A percentile compares a stretch with the other conserved stretches of the same genome.
Conservation (phyloP, 352 stramenopile species). For the Phytopythium aichiense region DNA sequence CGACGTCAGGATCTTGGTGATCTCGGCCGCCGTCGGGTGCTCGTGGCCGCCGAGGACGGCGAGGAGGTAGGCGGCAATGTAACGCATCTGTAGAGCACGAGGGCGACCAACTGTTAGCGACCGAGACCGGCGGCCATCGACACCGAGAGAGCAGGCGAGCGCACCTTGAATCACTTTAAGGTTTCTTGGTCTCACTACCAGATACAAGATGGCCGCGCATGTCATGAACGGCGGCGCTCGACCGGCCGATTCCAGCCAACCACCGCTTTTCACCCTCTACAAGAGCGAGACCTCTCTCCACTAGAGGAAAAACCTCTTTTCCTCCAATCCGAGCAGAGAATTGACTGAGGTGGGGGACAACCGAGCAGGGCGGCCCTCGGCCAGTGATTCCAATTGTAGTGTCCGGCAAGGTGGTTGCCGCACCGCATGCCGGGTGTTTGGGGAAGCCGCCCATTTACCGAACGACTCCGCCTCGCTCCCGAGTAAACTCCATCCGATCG, state of each 20-base stretch:
- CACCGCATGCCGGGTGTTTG: neutral
- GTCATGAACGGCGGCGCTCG: neutral
- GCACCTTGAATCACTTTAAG: slow-evolving; percentile 93
- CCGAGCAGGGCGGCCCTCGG: neutral
- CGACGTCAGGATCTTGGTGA: slow-evolving; percentile 90
- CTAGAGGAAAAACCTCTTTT: slow-evolving; percentile 11
- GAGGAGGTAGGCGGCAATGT: slow-evolving; percentile 96
- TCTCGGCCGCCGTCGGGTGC: slow-evolving; percentile 84
- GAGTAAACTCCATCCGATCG: slow-evolving; percentile 19
- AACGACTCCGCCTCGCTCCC: slow-evolving; percentile 27
- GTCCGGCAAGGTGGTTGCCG: slow-evolving; percentile 6
- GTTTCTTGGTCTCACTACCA: slow-evolving; percentile 78
- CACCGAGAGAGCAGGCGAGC: slow-evolving; percentile 1
- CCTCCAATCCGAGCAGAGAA: slow-evolving; percentile 16
- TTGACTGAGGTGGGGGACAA: neutral
- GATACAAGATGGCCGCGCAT: slow-evolving; percentile 80
- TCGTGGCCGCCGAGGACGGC: slow-evolving; percentile 93
- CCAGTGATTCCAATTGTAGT: slow-evolving; percentile 17
- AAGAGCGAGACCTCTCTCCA: slow-evolving; percentile 20
- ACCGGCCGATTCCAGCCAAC: slow-evolving; percentile 30
- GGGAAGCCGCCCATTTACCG: slow-evolving; percentile 24
- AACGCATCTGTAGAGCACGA: slow-evolving; percentile 83
- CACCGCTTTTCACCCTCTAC: slow-evolving; percentile 47
- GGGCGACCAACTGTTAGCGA: neutral
- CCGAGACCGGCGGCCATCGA: neutral